Conservation (phyloP, 2,329 filamentous ascomycete species). For the Xylariomycetidae sp. region DNA sequence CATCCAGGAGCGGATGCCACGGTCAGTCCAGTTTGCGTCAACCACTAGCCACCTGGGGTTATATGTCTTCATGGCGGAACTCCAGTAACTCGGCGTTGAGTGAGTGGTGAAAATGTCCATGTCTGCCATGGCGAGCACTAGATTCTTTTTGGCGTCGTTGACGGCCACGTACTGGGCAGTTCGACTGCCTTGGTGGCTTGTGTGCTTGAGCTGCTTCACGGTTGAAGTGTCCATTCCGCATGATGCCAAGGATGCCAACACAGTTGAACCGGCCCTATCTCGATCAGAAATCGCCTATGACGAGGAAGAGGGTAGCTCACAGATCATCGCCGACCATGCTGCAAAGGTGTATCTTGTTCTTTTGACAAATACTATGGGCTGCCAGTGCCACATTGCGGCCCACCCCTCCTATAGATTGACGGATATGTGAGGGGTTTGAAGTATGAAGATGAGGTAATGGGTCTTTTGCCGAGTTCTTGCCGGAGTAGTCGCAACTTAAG, state of each 20-base stretch:
- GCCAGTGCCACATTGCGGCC: constrained; percentile 88
- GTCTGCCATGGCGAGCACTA: constrained; percentile 92
- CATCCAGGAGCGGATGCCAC: constrained; percentile 63
- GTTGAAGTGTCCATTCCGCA: constrained; percentile 59
- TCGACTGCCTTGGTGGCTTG: constrained; percentile 46
- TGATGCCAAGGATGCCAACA: constrained; percentile 58
- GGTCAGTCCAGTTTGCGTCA: constrained; percentile 78
- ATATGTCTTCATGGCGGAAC: constrained; percentile 47
- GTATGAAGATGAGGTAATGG: constrained; percentile 57
- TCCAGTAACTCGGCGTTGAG: constrained; percentile 52
- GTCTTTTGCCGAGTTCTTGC: constrained; percentile 20
- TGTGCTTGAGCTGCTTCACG: constrained; percentile 50
- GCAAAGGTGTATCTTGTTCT: constrained; percentile 62
- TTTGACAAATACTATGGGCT: constrained; percentile 60
- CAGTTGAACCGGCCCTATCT: constrained; percentile 62
- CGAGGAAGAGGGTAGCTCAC: constrained; percentile 33
- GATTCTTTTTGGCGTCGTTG: constrained; percentile 75
- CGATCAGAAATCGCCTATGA: constrained; percentile 7
- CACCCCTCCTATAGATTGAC: constrained; percentile 81
- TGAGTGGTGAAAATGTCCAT: constrained; percentile 74
- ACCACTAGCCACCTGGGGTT: constrained; percentile 73
- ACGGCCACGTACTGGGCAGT: constrained; percentile 91
- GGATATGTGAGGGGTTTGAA: constrained; percentile 79
- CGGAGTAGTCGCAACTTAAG: constrained; percentile 70
- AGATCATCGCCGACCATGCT: constrained; percentile 77